A percentile compares a stretch with the other conserved stretches of the same genome.
These are phyloP conservation scores for Cichorium intybus DNA, from an alignment of 140 eudicot genomes.

Conservation along the genomic window DNA sequence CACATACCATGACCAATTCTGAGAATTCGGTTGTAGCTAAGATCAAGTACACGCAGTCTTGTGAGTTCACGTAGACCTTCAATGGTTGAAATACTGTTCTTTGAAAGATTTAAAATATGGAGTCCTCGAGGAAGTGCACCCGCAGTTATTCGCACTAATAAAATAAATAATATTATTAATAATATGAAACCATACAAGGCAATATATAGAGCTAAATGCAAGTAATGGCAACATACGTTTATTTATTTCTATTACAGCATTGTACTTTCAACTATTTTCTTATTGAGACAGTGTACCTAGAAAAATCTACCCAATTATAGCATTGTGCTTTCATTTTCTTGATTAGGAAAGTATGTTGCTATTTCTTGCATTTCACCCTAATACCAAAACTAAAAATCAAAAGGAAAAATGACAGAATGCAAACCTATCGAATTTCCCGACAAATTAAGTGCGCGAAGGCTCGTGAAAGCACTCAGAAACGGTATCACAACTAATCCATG, in stretches of 20 bases:
- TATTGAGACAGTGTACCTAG: too few species aligned
- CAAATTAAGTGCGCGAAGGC: conserved; percentile 81
- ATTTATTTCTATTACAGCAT: too few species aligned
- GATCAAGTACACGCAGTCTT: conserved; percentile 88
- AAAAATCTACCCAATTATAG: too few species aligned
- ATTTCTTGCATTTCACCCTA: too few species aligned
- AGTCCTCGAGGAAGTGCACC: conserved; percentile 99
- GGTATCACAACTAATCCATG: conserved; percentile 91
- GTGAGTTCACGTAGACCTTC: conserved; percentile 96
- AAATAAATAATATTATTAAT: conserved; percentile 11
- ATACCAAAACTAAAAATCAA: background rate
- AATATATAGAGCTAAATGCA: background rate
- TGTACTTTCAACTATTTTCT: too few species aligned
- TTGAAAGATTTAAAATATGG: conserved; percentile 75
- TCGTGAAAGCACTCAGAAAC: conserved; percentile 71
- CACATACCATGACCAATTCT: conserved; percentile 91
- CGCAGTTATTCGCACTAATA: conserved; percentile 77
- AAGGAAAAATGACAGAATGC: conserved; percentile 1
- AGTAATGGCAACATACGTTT: too few species aligned
- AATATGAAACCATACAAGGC: background rate
- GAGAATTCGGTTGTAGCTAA: conserved; percentile 80
- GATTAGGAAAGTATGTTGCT: too few species aligned
- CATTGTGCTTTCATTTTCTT: too few species aligned
- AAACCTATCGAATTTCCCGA: conserved; percentile 94
- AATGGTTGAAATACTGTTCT: conserved; percentile 75